Percentiles rank a stretch among this genome's conserved stretches.
phyloP scores from a whole-genome alignment of 352 stramenopile species.

The Globisporangium perplexum region DNA sequence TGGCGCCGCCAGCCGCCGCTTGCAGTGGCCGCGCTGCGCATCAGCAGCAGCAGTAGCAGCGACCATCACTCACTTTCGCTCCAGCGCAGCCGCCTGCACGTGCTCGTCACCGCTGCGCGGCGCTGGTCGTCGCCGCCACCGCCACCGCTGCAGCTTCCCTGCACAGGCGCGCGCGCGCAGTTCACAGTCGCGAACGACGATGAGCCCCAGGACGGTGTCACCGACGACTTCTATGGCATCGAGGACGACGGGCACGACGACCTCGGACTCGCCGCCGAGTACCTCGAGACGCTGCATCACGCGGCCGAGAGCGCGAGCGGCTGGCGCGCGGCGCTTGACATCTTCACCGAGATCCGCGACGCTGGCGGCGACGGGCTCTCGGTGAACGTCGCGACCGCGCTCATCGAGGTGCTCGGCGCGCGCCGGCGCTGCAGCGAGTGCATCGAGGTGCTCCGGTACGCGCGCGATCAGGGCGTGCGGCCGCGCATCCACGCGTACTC shows the following conservation, averaged over 20 bases:
- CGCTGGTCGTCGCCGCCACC: not conserved
- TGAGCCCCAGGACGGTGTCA: not conserved
- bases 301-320: constrained; percentile 10
- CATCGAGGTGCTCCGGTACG: constrained; percentile 60
- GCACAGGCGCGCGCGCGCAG: constrained; percentile 1
- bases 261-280: constrained; percentile 2
- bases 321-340: constrained; percentile 39
- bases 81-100: constrained; percentile 8
- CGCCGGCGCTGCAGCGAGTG: constrained; percentile 41
- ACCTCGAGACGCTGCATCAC: constrained; percentile 13
- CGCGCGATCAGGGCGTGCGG: constrained; percentile 58
- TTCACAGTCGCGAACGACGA: constrained; percentile 12
- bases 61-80: not conserved
- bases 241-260: not conserved
- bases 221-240: not conserved
- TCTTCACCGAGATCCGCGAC: constrained; percentile 41
- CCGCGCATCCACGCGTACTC: constrained; percentile 83
- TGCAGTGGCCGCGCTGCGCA: not conserved
- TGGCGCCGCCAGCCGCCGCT: constrained; percentile 7
- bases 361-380: constrained; percentile 28
- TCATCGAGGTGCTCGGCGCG: constrained; percentile 58
- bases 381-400: constrained; percentile 39
- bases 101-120: constrained; percentile 10
- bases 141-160: not conserved
- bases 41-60: not conserved